phyloP scores from a whole-genome alignment of 2,329 filamentous ascomycete species.

The Diaporthe citri region DNA sequence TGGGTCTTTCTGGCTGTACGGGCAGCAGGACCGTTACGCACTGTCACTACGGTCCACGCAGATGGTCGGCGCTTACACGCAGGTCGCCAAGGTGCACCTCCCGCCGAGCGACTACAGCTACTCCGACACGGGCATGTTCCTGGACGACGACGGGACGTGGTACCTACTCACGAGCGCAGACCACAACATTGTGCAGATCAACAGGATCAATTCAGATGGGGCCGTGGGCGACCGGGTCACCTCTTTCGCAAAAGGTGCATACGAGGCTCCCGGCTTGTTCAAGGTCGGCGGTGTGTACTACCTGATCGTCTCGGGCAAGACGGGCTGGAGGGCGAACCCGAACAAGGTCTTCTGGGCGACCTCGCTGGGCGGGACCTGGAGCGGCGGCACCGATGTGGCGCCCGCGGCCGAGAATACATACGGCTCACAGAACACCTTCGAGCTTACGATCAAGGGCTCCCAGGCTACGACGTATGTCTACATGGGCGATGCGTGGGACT shows the following conservation, averaged over 20 bases:
- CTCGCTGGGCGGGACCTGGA: constrained; percentile 50
- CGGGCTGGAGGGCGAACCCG: constrained; percentile 52
- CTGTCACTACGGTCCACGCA: constrained; percentile 51
- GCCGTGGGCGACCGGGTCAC: constrained; percentile 49
- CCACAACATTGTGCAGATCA: constrained; percentile 56
- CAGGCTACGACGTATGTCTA: constrained; percentile 51
- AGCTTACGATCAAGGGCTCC: constrained; percentile 50
- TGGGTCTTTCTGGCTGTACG: constrained; percentile 54
- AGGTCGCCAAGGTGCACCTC: constrained; percentile 50
- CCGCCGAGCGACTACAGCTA: constrained; percentile 54
- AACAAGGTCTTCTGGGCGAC: constrained; percentile 53
- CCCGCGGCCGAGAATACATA: constrained; percentile 52
- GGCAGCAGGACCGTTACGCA: constrained; percentile 55
- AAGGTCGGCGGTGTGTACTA: constrained; percentile 51
- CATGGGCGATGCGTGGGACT: constrained; percentile 55
- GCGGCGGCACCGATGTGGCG: constrained; percentile 52
- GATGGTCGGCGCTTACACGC: constrained; percentile 49
- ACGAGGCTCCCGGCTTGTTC: constrained; percentile 52
- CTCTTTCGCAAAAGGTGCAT: constrained; percentile 49
- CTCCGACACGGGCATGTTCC: constrained; percentile 56
- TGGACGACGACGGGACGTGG: constrained; percentile 50
- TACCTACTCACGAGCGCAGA: constrained; percentile 55
- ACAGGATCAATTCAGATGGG: constrained; percentile 53
- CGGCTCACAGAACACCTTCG: constrained; percentile 52
- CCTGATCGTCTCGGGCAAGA: constrained; percentile 54